Evolutionary conservation across 1,284 basidiomycete species (phyloP).

Genomic region (Cryptococcus hybrid): DNA sequence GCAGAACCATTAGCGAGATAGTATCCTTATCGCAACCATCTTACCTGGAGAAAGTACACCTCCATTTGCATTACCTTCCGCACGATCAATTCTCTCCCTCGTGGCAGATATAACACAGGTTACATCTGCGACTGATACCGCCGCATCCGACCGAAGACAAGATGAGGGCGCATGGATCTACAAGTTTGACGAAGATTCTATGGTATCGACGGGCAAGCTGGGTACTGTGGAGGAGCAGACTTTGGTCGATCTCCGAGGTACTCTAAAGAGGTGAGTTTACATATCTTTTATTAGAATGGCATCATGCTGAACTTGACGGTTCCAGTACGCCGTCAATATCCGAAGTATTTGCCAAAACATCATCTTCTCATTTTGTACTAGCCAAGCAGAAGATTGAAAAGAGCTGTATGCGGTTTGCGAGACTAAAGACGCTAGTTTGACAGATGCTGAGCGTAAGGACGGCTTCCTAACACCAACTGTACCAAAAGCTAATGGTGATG

Average conservation of each 20-base stretch:
- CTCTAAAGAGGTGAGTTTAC: conserved; percentile 14
- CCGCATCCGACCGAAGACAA: not conserved
- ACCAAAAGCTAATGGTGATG: not conserved
- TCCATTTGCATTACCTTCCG: conserved; percentile 7
- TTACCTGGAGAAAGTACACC: not conserved
- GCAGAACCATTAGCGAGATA: conserved; percentile 24
- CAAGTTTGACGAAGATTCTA: not conserved
- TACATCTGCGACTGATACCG: no score
- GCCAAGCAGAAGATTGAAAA: conserved; percentile 14
- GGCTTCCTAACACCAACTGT: no score
- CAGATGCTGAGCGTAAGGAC: conserved; percentile 39
- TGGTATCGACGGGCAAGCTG: conserved; percentile 3
- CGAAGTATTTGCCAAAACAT: conserved; percentile 28
- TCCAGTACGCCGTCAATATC: conserved; percentile 9
- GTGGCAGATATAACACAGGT: not conserved
- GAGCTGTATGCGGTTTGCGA: conserved; percentile 32
- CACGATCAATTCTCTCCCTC: conserved; percentile 1
- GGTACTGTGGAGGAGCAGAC: conserved; percentile 10
- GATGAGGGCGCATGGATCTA: not conserved
- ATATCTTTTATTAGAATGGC: no score
- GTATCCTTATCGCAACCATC: conserved; percentile 24
- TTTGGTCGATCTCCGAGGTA: conserved; percentile 13
- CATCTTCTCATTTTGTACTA: conserved; percentile 22
- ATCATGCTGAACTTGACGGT: not conserved
- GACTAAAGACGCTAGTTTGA: conserved; percentile 35